phyloP scores from a whole-genome alignment of 208 protist genomes.

The Crithidia fasciculata region DNA sequence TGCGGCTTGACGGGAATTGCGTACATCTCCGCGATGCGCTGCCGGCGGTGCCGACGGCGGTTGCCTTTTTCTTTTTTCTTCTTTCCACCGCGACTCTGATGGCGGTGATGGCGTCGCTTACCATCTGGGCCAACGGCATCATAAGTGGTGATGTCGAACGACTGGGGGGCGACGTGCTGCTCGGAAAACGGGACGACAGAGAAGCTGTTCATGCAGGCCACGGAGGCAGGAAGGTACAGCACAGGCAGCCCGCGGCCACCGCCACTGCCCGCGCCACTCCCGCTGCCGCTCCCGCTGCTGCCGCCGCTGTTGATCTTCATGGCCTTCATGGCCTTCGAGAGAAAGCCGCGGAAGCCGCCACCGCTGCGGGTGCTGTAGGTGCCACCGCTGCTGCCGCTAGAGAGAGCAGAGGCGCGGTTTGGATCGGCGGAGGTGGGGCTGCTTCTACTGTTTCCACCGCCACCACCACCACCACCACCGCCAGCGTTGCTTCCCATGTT shows the following conservation, averaged over 20 bases:
- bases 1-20: conserved; percentile 4
- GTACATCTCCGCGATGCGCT: neutral
- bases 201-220: conserved; percentile 27
- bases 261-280: conserved; percentile 7
- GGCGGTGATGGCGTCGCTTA: neutral
- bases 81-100: neutral
- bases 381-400: conserved; percentile 13
- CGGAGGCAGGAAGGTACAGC: conserved; percentile 32
- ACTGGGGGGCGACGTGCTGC: conserved; percentile 5
- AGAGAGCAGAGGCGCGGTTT: conserved; percentile 4
- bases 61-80: neutral
- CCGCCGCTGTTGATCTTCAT: conserved; percentile 31
- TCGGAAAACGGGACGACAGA: conserved; percentile 13
- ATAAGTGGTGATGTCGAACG: conserved; percentile 7
- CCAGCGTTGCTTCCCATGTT: neutral
- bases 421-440: neutral
- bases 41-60: neutral
- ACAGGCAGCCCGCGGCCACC: conserved; percentile 21
- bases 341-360: conserved; percentile 42
- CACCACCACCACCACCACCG: conserved; percentile 7
- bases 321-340: conserved; percentile 73
- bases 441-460: neutral
- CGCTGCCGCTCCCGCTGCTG: conserved; percentile 4
- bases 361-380: conserved; percentile 17
- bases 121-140: neutral